phyloP scores from a whole-genome alignment of 2,329 filamentous ascomycete species.

The Venturia effusa region DNA sequence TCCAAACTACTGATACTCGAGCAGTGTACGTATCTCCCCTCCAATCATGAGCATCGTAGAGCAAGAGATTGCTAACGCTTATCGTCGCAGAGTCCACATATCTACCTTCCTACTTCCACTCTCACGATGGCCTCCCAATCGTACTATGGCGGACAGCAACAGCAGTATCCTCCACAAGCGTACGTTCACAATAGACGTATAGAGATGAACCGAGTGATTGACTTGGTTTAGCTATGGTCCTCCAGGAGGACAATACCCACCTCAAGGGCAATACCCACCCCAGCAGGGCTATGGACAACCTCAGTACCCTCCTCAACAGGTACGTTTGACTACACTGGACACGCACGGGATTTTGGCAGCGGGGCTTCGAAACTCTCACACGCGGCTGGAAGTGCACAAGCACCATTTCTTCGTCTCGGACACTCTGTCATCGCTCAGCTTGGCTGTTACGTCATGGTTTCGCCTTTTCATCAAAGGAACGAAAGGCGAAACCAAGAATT shows the following conservation, averaged over 20 bases:
- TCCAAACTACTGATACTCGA: neutral
- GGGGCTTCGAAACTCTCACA: neutral
- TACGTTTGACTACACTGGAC: neutral
- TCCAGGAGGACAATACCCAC: slow-evolving; percentile 8
- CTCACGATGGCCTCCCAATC: slow-evolving; percentile 25
- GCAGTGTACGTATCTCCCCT: neutral
- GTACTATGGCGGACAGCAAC: slow-evolving; percentile 20
- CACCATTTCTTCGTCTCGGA: neutral
- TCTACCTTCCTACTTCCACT: neutral
- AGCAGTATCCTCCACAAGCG: slow-evolving; percentile 19
- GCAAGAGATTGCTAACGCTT: neutral
- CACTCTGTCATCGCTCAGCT: neutral
- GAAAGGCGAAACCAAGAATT: neutral
- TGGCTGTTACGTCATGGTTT: neutral
- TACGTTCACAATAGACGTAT: neutral
- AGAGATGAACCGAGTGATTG: neutral
- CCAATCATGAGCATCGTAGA: neutral
- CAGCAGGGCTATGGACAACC: neutral
- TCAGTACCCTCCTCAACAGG: slow-evolving; percentile 1
- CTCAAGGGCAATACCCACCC: neutral
- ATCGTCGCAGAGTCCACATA: neutral
- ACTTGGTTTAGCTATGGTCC: slow-evolving; percentile 1
- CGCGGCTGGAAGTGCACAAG: neutral
- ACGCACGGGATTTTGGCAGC: neutral
- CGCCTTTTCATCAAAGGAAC: neutral